phyloP scores from a whole-genome alignment of 208 protist species.

The Borovskyia barvae region DNA sequence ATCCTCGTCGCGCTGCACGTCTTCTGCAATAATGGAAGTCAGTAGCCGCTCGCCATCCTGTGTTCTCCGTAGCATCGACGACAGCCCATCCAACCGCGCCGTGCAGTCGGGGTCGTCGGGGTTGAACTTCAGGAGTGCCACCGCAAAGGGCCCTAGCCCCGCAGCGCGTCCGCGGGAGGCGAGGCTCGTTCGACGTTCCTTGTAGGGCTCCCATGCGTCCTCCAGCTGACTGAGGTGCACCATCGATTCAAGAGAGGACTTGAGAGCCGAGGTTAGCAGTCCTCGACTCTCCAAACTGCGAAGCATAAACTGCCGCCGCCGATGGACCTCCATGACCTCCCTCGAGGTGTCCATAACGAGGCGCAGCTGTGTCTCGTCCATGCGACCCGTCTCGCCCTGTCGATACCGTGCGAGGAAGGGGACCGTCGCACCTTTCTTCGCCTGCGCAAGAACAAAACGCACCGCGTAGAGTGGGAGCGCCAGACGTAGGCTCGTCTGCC shows the following conservation, averaged over 20 bases:
- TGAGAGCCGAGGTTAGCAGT: constrained; percentile 64
- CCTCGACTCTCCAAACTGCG: constrained; percentile 59
- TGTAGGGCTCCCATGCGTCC: constrained; percentile 85
- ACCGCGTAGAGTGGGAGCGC: constrained; percentile 26
- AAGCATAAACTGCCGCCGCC: constrained; percentile 78
- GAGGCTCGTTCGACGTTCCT: constrained; percentile 71
- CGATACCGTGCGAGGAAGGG: constrained; percentile 90
- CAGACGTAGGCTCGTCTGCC: constrained; percentile 44
- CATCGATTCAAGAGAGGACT: constrained; percentile 37
- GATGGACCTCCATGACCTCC: constrained; percentile 72
- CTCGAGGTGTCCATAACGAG: constrained; percentile 60
- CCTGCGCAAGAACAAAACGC: constrained; percentile 60
- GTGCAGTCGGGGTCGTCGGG: constrained; percentile 2
- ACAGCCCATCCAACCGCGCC: constrained; percentile 31
- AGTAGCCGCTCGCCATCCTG: constrained; percentile 56
- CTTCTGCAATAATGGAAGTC: constrained; percentile 61
- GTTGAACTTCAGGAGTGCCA: constrained; percentile 35
- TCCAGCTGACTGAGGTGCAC: constrained; percentile 75
- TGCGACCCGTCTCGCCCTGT: constrained; percentile 65
- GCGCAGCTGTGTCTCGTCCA: constrained; percentile 65
- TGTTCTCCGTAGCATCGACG: constrained; percentile 17
- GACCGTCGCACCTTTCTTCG: constrained; percentile 70
- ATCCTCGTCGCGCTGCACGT: constrained; percentile 58
- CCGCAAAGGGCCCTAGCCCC: constrained; percentile 57
- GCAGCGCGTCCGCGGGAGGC: constrained; percentile 70